These are phyloP conservation scores for Symbiodinium pilosum DNA, from an alignment of 73 alveolate genomes.

Conservation along the genomic window DNA sequence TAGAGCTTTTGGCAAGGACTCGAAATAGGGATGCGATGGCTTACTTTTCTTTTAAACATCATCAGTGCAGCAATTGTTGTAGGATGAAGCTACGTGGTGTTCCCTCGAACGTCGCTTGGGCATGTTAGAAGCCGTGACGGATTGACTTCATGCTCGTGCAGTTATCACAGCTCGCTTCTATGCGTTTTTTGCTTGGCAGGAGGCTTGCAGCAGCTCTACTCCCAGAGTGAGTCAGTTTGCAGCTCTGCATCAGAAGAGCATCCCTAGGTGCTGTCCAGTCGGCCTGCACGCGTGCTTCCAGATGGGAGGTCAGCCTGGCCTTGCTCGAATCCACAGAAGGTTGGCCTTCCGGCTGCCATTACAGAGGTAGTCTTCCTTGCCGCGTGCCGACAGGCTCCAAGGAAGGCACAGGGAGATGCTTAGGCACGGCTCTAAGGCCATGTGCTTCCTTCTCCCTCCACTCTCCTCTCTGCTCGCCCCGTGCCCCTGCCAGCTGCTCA, in stretches of 20 bases:
- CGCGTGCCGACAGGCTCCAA: not conserved
- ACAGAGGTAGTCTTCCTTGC: not conserved
- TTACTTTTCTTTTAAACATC: not conserved
- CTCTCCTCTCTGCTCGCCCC: not conserved
- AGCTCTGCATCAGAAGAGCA: not conserved
- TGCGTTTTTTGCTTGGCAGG: not conserved
- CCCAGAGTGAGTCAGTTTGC: not conserved
- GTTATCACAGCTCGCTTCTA: not conserved
- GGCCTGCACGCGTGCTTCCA: slow-evolving; percentile 30
- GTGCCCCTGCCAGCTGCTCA: not conserved
- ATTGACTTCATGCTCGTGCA: not conserved
- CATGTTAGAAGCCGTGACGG: too few species aligned
- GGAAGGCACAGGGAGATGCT: too few species aligned
- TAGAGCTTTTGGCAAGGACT: not conserved
- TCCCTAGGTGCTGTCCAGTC: slow-evolving; percentile 45
- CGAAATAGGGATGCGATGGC: not conserved
- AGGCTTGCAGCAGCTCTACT: not conserved
- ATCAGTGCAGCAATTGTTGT: not conserved
- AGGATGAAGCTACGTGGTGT: not conserved
- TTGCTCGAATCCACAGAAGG: too few species aligned
- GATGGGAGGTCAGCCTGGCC: not conserved
- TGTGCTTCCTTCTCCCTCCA: not conserved
- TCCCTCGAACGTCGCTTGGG: not conserved
- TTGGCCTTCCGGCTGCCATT: not conserved
- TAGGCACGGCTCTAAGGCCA: not conserved